A percentile compares a stretch with the other conserved stretches of the same genome.
phyloP scores from a whole-genome alignment of 179 eudicot genomes.

The Spinacia oleracea region DNA sequence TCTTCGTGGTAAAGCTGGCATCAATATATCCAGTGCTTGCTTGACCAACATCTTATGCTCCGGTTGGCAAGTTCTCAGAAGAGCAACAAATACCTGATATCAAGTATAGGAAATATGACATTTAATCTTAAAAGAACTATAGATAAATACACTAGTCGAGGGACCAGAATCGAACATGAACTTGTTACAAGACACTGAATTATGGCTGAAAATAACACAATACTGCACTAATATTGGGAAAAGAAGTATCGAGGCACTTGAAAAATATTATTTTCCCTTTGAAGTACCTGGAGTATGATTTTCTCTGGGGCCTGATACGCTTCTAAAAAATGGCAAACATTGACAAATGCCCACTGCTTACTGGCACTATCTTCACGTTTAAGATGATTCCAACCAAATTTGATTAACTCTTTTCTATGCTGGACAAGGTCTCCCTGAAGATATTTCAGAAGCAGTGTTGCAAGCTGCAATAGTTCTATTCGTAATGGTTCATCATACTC shows the following conservation, averaged over 20 bases:
- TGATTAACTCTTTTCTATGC: constrained; percentile 95
- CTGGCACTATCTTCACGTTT: constrained; percentile 99
- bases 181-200: not conserved
- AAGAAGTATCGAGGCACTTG: not conserved
- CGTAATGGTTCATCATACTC: constrained; percentile 99
- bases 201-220: not conserved
- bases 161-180: not conserved
- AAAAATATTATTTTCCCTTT: not conserved
- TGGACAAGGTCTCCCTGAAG: constrained; percentile 95
- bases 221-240: not conserved
- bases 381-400: constrained; percentile 99
- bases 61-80: constrained; percentile 97
- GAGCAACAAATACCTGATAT: constrained; percentile 94
- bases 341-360: constrained; percentile 99
- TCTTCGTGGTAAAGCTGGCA: constrained; percentile 98
- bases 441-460: constrained; percentile 92
- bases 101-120: constrained; percentile 3
- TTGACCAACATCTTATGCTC: constrained; percentile 99
- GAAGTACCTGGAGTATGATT: constrained; percentile 89
- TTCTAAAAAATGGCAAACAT: constrained; percentile 98
- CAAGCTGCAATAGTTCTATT: constrained; percentile 95
- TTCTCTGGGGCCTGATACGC: constrained; percentile 99
- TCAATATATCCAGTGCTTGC: constrained; percentile 98
- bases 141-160: not conserved
- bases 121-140: not conserved